Conservation (phyloP, 495 filamentous ascomycete species). For the Geopyxis carbonaria region DNA sequence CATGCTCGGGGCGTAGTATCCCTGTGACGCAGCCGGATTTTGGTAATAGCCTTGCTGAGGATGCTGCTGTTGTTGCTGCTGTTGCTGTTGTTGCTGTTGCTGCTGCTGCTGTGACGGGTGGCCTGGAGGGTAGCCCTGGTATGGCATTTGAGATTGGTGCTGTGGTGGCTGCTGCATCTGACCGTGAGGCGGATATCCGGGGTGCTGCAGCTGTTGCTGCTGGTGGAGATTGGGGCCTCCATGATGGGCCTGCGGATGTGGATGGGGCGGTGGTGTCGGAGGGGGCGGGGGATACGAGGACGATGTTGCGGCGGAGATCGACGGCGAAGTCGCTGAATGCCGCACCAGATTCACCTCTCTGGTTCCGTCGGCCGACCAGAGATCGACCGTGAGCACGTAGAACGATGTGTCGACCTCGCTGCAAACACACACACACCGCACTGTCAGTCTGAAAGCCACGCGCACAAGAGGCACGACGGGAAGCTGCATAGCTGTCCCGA, state of each 20-base stretch:
- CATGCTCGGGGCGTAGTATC: slow-evolving; percentile 21
- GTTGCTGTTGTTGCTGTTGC: slow-evolving; percentile 26
- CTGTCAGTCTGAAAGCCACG: slow-evolving; percentile 2
- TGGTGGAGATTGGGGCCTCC: too few relatives aligned
- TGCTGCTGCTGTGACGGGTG: slow-evolving; percentile 23
- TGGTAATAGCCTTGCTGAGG: slow-evolving; percentile 27
- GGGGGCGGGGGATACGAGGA: slow-evolving; percentile 46
- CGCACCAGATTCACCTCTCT: slow-evolving; percentile 88
- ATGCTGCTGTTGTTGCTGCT: slow-evolving; percentile 29
- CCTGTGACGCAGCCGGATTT: slow-evolving; percentile 23
- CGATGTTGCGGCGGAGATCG: slow-evolving; percentile 68
- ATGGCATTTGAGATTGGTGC: slow-evolving; percentile 26
- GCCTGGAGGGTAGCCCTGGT: slow-evolving; percentile 26
- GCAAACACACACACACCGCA: slow-evolving; percentile 13
- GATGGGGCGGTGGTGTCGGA: slow-evolving; percentile 29
- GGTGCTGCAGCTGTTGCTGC: slow-evolving; percentile 28
- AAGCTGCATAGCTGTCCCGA: background rate
- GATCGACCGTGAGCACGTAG: slow-evolving; percentile 83
- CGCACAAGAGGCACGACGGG: background rate
- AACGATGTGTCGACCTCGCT: slow-evolving; percentile 70
- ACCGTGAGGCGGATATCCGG: slow-evolving; percentile 28
- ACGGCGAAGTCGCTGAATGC: slow-evolving; percentile 70
- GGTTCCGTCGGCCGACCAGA: slow-evolving; percentile 72
- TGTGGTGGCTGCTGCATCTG: slow-evolving; percentile 21
- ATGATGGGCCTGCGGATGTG: slow-evolving; percentile 27